Evolutionary conservation across 495 filamentous ascomycete species (phyloP), one percentile per base, ranked within the genome.

Genomic region (Hypoxylon rickii): DNA sequence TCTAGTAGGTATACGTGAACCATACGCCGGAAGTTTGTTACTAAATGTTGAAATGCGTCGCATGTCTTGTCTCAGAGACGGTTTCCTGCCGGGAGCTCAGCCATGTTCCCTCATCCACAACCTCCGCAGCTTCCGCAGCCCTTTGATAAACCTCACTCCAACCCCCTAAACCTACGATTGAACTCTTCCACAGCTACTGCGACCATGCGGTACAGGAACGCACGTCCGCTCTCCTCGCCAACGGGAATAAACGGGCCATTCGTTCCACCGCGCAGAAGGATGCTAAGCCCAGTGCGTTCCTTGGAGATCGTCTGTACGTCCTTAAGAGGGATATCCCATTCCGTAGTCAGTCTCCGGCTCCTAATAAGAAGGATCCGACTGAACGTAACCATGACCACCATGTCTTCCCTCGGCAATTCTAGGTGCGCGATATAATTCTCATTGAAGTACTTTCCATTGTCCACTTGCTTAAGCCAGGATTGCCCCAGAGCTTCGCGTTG

Each of bases 401-500:
- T 89, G 64, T 97, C 94, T 65, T 92, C 86, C 7, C 87, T 83
- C 4, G 87, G 88, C 21, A 98, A 85, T 67, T 97, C 94, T 16
- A 98, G 80, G 59, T 98, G 94, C 10, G 92, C 94, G 65, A 98
- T 94, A 73, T 98, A 98, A 65, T 92, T 83, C 71, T 97, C 95
- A 73, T 93, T 85, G 82, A 98, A 98, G 76, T 89, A 96, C 74
- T 92, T 95, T 40, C 94, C 94, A 53, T 96, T 92, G 66, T 97
- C 95, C 1, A 94, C 81, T 16, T 96, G 96, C 77, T 98, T 98
- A 60, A 98, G 85, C 94, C 94, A 98, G 76, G 92, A 96, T 71
- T 98, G 94, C 7, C 94, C 94, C 11, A 98, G 84, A 1, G 94
- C 92, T 77, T 98, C 94, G 12, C 94, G 89, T 70, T 97, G 92